These are phyloP conservation scores for Oryza meridionalis DNA, from an alignment of 176 grass and related monocot genomes.

Conservation along the genomic window DNA sequence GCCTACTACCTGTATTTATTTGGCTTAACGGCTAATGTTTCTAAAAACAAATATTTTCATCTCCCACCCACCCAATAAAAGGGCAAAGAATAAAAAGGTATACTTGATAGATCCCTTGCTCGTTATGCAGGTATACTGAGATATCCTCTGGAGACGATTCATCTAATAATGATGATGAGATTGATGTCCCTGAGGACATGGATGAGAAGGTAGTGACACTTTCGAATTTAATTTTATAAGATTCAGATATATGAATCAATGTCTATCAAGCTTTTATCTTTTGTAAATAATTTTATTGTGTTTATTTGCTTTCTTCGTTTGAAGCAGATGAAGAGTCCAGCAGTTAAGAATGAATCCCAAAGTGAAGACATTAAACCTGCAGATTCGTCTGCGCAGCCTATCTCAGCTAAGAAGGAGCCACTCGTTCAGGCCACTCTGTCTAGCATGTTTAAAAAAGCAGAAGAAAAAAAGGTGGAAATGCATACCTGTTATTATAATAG, in stretches of 20 bases:
- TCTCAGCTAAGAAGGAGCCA: constrained; percentile 57
- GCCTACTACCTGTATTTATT: not conserved
- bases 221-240: constrained; percentile 14
- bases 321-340: constrained; percentile 33
- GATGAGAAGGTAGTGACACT: constrained; percentile 42
- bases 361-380: constrained; percentile 44
- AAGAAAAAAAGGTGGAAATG: constrained; percentile 59
- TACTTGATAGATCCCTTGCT: constrained; percentile 22
- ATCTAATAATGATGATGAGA: constrained; percentile 50
- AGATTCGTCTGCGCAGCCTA: constrained; percentile 38
- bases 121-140: constrained; percentile 64
- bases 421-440: constrained; percentile 88
- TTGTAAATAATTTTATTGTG: constrained; percentile 12
- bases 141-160: constrained; percentile 63
- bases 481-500: not conserved
- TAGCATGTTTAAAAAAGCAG: constrained; percentile 70
- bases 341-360: constrained; percentile 44
- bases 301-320: constrained; percentile 27
- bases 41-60: not conserved
- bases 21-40: not conserved
- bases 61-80: not conserved
- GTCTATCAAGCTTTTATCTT: not conserved
- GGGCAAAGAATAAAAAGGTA: not conserved
- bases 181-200: constrained; percentile 44
- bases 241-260: constrained; percentile 39